These are phyloP conservation scores for Xerocomus spinulosus DNA, from an alignment of 768 basidiomycete species.

Conservation along the genomic window DNA sequence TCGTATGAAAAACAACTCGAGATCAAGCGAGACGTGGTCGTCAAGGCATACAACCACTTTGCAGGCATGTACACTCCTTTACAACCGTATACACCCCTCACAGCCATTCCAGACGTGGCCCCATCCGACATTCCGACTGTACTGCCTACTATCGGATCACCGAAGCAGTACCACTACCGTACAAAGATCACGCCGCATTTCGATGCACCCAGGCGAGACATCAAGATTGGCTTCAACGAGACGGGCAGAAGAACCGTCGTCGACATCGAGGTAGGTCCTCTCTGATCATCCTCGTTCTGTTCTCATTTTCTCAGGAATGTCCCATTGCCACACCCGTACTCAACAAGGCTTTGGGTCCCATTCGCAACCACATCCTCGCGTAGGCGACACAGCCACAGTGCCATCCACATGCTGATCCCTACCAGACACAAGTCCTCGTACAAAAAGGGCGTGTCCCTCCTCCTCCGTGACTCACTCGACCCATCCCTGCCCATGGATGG, in stretches of 20 bases:
- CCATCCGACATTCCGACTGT: slow-evolving; percentile 57
- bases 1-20: slow-evolving; percentile 83
- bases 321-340: slow-evolving; percentile 83
- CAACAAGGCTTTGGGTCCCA: slow-evolving; percentile 57
- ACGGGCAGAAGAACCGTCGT: slow-evolving; percentile 69
- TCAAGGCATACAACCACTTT: slow-evolving; percentile 79
- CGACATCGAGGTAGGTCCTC: slow-evolving; percentile 77
- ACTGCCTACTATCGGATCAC: slow-evolving; percentile 76
- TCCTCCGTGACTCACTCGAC: slow-evolving; percentile 81
- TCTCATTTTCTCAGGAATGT: slow-evolving; percentile 59
- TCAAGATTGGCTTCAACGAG: slow-evolving; percentile 86
- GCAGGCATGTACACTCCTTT: slow-evolving; percentile 32
- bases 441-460: slow-evolving; percentile 83
- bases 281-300: neutral
- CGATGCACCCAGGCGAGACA: slow-evolving; percentile 72
- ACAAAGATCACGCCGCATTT: slow-evolving; percentile 99
- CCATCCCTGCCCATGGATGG: slow-evolving; percentile 21
- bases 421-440: slow-evolving; percentile 73
- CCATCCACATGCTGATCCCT: slow-evolving; percentile 4
- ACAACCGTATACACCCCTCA: slow-evolving; percentile 28
- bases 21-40: slow-evolving; percentile 80
- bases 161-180: slow-evolving; percentile 85
- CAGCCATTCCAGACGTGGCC: slow-evolving; percentile 41
- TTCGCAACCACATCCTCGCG: slow-evolving; percentile 67
- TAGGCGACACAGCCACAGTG: slow-evolving; percentile 29